Conservation (phyloP, 1,139 yeast species). For the Pichia norvegensis region DNA sequence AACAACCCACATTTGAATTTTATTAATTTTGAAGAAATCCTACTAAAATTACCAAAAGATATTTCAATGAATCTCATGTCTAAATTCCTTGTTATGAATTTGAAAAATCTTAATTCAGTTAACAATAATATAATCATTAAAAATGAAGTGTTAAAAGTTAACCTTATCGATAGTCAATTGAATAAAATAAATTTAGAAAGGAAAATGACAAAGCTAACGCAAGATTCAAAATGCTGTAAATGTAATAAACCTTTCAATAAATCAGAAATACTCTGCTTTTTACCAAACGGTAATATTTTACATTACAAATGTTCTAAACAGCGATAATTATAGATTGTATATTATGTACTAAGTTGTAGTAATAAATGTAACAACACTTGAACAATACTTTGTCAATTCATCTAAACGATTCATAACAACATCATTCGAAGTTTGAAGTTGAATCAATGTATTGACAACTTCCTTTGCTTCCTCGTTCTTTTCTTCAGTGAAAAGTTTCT, state of each 20-base stretch:
- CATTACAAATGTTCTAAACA: constrained; percentile 58
- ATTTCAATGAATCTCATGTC: constrained; percentile 41
- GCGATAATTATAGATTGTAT: not conserved
- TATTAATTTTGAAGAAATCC: constrained; percentile 44
- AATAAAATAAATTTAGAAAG: constrained; percentile 30
- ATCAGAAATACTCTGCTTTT: constrained; percentile 50
- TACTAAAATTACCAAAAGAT: constrained; percentile 44
- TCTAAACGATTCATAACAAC: constrained; percentile 48
- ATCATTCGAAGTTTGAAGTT: constrained; percentile 38
- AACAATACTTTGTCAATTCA: constrained; percentile 67
- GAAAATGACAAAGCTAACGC: constrained; percentile 33
- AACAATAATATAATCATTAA: constrained; percentile 23
- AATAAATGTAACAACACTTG: constrained; percentile 70
- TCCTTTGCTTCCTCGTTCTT: constrained; percentile 26
- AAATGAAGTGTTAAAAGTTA: constrained; percentile 33
- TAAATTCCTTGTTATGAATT: constrained; percentile 39
- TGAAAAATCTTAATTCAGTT: constrained; percentile 32
- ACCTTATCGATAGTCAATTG: constrained; percentile 20
- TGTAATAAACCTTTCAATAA: constrained; percentile 56
- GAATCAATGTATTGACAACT: constrained; percentile 22
- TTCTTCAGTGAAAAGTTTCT: constrained; percentile 20
- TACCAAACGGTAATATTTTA: constrained; percentile 44
- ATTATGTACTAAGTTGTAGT: constrained; percentile 29
- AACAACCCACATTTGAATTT: constrained; percentile 39
- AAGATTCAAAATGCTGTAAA: constrained; percentile 43